Conservation (phyloP, 768 basidiomycete genomes). For the Kwoniella newhampshirensis region DNA sequence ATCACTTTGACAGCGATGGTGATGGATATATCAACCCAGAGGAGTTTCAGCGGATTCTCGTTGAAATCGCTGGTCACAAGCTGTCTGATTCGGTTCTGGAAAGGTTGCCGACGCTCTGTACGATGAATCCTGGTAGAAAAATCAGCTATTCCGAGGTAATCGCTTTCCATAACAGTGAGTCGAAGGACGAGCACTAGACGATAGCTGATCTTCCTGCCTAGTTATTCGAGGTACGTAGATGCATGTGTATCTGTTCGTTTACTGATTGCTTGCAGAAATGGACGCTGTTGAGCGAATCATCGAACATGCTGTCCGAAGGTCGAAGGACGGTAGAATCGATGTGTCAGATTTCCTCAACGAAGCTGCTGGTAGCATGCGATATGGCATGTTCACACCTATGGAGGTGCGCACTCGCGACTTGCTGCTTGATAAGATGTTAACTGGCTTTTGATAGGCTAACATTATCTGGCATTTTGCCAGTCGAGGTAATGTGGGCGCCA, state of each 20-base stretch:
- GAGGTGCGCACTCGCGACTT: no score
- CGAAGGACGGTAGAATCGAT: constrained; percentile 93
- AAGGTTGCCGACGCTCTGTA: constrained; percentile 85
- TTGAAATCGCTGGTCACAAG: constrained; percentile 96
- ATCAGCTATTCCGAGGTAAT: constrained; percentile 96
- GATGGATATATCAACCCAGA: constrained; percentile 92
- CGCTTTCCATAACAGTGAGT: constrained; percentile 92
- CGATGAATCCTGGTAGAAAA: constrained; percentile 78
- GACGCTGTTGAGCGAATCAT: constrained; percentile 93
- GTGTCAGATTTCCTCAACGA: constrained; percentile 93
- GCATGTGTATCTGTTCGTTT: not conserved
- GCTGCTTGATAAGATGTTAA: no score
- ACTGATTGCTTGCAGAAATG: constrained; percentile 63
- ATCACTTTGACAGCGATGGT: constrained; percentile 79
- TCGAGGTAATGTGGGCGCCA: constrained; percentile 62
- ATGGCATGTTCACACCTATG: constrained; percentile 95
- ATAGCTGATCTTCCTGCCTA: not conserved
- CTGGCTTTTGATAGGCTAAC: constrained; percentile 49
- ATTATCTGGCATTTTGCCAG: constrained; percentile 98
- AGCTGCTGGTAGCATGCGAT: constrained; percentile 79
- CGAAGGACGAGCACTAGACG: not conserved
- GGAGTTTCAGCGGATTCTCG: constrained; percentile 91
- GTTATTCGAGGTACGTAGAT: constrained; percentile 24
- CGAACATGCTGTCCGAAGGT: constrained; percentile 82
- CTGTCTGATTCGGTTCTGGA: constrained; percentile 91